Base-by-base conservation (phyloP, 768 basidiomycete species). In the Lentinula sp. region DNA sequence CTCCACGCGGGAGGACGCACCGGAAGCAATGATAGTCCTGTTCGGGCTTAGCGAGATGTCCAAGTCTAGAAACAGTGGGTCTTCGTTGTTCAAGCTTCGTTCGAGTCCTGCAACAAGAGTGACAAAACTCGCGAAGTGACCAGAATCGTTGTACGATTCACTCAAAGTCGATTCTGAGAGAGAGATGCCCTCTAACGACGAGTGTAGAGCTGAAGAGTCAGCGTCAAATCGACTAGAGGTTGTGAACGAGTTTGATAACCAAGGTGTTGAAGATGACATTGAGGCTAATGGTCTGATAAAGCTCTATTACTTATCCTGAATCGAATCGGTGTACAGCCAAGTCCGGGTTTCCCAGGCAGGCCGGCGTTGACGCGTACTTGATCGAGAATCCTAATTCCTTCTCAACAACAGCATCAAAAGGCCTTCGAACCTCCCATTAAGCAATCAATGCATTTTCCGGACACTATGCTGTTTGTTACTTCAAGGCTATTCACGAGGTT, bases 121-220 rank as follows among this genome's bases (percentile, higher is more conserved):
- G 37, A 63, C 54, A 32, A 63, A 63, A 9, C 58, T 54, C 3
- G 62, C 58, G 5, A 63, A 34, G 13, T 60, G 59, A n/a, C 49
- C 62, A 16, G 15, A 28, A 35, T 4, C 10, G 9, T 4, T 11
- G 32, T 28, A 28, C n/a, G n/a, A 16, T 15, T 18, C 50, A 5
- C 13, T 34, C 11, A 13, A 35, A 8, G 34, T n/a, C 2, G 32
- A 35, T 21, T 35, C 34, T 5, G 9, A 15, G 16, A 52, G 13
- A n/a, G 50, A 32, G 18, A 52, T 4, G 18, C 4, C 16, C 18
- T 32, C 9, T 6, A 16, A 28, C 5, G 34, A n/a, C 50, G 50
- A 52, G 13, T 16, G 5, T 16, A 35, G 7, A 3, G 32, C 32
- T 35, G 28, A 9, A 11, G 32, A n/a, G 31, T 52, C 31, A 34